A percentile compares a stretch with the other conserved stretches of the same genome.
Evolutionary conservation across 2,329 filamentous ascomycete genomes (phyloP).

Genomic region (Claviceps spartinae): DNA sequence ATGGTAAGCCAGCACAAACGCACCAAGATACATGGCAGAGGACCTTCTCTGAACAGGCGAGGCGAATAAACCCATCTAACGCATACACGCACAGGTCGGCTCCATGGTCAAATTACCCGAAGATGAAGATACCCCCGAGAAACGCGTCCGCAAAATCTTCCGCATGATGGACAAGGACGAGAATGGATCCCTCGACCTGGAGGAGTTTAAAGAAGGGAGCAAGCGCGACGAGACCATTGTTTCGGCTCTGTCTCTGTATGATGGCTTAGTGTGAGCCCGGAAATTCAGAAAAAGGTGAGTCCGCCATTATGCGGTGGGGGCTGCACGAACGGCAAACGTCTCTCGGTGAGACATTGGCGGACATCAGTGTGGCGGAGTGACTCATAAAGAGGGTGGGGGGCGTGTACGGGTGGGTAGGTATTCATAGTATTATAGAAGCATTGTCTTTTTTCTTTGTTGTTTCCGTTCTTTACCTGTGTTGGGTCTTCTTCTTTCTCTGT

Average conservation of each 20-base stretch:
- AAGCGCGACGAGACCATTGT: constrained; percentile 99
- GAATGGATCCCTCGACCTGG: constrained; percentile 91
- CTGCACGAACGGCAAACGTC: no score
- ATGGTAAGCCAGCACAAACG: constrained; percentile 50
- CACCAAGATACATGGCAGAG: no score
- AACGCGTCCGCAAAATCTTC: constrained; percentile 96
- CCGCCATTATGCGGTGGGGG: background rate
- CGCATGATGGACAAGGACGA: constrained; percentile 99
- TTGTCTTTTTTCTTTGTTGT: background rate
- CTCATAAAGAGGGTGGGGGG: background rate
- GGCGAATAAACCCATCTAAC: background rate
- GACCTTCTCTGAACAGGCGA: no score
- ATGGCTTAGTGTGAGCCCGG: constrained; percentile 63
- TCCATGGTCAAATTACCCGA: constrained; percentile 98
- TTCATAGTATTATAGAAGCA: background rate
- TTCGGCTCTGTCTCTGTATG: constrained; percentile 88
- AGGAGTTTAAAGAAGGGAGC: constrained; percentile 98
- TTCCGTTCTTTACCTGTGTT: background rate
- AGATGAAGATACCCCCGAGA: constrained; percentile 97
- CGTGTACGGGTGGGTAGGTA: background rate
- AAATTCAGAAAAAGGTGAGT: background rate
- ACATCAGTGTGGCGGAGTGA: background rate
- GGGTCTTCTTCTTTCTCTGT: background rate
- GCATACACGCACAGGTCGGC: constrained; percentile 51
- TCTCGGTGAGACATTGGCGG: background rate